phyloP scores from a whole-genome alignment of 345 rosid species.

The Salix koriyanagi region DNA sequence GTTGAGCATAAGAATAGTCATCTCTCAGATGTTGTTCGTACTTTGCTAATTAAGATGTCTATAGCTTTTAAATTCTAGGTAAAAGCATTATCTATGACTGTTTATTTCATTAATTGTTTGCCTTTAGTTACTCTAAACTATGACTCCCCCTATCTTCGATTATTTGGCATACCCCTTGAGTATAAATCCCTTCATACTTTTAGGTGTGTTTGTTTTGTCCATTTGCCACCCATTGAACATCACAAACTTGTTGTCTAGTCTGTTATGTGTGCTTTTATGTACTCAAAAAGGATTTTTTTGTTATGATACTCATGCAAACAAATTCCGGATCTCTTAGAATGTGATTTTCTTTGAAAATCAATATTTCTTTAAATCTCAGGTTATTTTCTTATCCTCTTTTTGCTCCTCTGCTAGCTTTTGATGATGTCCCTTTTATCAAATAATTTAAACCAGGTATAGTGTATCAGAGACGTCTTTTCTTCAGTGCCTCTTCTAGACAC shows the following conservation, averaged over 20 bases:
- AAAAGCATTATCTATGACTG: background rate
- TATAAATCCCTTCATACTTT: background rate
- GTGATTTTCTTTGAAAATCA: background rate
- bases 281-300: background rate
- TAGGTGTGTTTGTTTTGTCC: background rate
- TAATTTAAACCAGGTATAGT: too few relatives aligned
- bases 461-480: background rate
- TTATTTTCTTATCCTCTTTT: too few relatives aligned
- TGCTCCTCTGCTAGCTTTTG: background rate
- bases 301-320: background rate
- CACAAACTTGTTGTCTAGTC: accelerated
- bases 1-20: background rate
- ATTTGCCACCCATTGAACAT: too few relatives aligned
- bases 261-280: too few relatives aligned
- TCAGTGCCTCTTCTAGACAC: background rate
- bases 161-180: background rate
- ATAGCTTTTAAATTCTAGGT: too few relatives aligned
- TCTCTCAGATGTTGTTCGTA: background rate
- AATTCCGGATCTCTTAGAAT: too few relatives aligned
- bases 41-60: background rate
- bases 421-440: background rate
- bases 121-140: background rate
- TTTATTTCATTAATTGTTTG: background rate
- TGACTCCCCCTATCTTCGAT: background rate
- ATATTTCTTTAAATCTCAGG: background rate